Evolutionary conservation across 176 grass and related monocot species (phyloP), one percentile per base, ranked within the genome.

Genomic region (Alloteropsis semialata): DNA sequence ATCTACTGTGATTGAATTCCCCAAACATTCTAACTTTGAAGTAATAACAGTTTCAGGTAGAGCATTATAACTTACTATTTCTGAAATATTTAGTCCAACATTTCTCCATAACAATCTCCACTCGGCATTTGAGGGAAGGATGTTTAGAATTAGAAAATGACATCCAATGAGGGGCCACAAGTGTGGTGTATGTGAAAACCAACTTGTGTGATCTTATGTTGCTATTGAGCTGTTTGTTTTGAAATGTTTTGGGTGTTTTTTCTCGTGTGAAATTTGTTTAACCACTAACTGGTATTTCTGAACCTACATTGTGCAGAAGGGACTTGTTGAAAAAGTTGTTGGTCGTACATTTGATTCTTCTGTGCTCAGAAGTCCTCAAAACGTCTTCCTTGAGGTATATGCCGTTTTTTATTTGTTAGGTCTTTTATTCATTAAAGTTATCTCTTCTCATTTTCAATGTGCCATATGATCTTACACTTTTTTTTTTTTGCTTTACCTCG

Each of bases 251-350:
- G 4, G 32, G n/a, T 21, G 19, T 46, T 63, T 63, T 25, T 54
- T 42, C 61, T 53, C 62, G 44, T 80, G 8, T 45, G 28, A 28
- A 77, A 21, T n/a, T 80, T 41, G 1, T 80, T 24, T 78, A 69
- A 82, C 56, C 44, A 79, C 2, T 79, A 48, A 78, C 55, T 28
- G 68, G 2, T 75, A 33, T 78, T 39, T 82, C 76, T 84, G 7
- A 58, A 8, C 9, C 0, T 66, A 62, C 19, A 58, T 92, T 83
- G 53, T 87, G 78, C 79, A 92, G 87, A 85, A 85, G 28, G 90
- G 74, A 55, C 58, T 83, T 55, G 41, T 92, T 83, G 89, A 90
- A 80, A 94, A 94, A 70, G 82, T 94, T 88, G 92, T 94, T 80
- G 89, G 92, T 17, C 86, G 50, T 73, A 90, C 92, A 65, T 77